Evolutionary conservation across 768 basidiomycete genomes (phyloP).

Genomic region (Suillus tomentosus): DNA sequence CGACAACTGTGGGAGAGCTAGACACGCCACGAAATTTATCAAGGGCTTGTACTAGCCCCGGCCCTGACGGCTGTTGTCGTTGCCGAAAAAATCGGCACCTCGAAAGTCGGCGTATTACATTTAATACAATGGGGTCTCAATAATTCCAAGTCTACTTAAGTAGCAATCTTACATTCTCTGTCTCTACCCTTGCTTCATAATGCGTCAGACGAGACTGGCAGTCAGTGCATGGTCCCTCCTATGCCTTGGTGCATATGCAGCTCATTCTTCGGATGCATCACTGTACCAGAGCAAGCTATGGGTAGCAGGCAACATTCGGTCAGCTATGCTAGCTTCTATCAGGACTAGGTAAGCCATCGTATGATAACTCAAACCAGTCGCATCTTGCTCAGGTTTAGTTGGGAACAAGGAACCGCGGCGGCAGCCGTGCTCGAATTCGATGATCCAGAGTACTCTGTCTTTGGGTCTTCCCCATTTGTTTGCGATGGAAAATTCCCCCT

Average conservation of each 20-base stretch:
- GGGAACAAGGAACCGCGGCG: slow-evolving; percentile 35
- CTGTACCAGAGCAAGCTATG: slow-evolving; percentile 4
- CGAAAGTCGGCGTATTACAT: too few species aligned
- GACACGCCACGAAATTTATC: not conserved
- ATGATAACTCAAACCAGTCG: not conserved
- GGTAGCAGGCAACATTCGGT: slow-evolving; percentile 15
- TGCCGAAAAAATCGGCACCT: not conserved
- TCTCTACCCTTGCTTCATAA: not conserved
- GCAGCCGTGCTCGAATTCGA: slow-evolving; percentile 26
- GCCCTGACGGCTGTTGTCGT: not conserved
- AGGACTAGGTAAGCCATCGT: slow-evolving; percentile 24
- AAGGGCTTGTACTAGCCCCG: not conserved
- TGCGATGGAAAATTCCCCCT: slow-evolving; percentile 20
- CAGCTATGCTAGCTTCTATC: slow-evolving; percentile 28
- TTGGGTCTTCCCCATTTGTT: slow-evolving; percentile 23
- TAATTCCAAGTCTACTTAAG: not conserved
- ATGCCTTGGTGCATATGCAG: slow-evolving; percentile 9
- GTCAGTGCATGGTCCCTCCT: not conserved
- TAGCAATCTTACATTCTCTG: not conserved
- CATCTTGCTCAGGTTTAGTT: slow-evolving; percentile 15
- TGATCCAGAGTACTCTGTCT: slow-evolving; percentile 30
- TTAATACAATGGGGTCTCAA: too few species aligned
- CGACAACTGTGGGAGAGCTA: not conserved
- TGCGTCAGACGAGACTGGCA: not conserved
- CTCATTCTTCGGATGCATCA: slow-evolving; percentile 6